Base-by-base conservation (phyloP, 257 asterid species). In the Scutellaria minor region DNA sequence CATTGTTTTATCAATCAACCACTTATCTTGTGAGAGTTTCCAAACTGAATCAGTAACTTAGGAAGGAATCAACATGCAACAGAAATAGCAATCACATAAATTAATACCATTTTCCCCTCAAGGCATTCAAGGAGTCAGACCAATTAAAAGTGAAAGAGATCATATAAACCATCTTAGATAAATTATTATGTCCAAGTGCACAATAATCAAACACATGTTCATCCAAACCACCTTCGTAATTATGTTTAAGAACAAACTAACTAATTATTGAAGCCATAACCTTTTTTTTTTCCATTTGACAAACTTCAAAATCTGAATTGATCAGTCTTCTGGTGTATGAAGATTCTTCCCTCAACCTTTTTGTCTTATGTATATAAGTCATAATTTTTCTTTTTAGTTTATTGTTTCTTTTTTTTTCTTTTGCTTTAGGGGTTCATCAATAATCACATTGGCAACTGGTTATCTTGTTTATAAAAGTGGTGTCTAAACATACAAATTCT, bases 61-160 rank as follows among this genome's bases (percentile, higher is more conserved):
- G 18, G 48, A 58, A 27, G 67, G 60, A 60, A 68, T 66, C 71
- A 70, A 68, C 61, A 41, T 39, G 15, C 75, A 27, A 71, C 41
- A 57, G 47, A 75, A 71, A 60, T 64, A 78, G 56, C 39, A 35
- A 57, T 51, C 59, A 44, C 51, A 59, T 51, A 47, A 54, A 12
- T 42, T 20, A 20, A 46, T 9, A 70, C 52, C 9, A 45, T 37
- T 24, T 46, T 58, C 71, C 57, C 45, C 55, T 10, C 37, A 41
- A 41, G 7, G 51, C 37, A 45, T 55, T 55, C 47, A 66, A 63
- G 42, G 65, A 51, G 45, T 41, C 57, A 9, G 18, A 41, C 56
- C 53, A 56, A 18, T 14, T 54, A 66, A 56, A 61, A 47, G 71
- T 37, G 11, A 58, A 66, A 37, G 18, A 72, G 66, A 64, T 56